Conservation (phyloP, 176 grass and related monocot species). For the Zea mays region Zm-B73-REFERENCE-NAM-5.0 NC_050099.1:176937001-176937500, state of each 20-base stretch:
- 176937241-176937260: slow-evolving; percentile 31
- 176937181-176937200: slow-evolving; percentile 32
- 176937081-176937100: too few relatives aligned
- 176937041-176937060: slow-evolving; percentile 59
- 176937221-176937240: not conserved
- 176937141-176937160: not conserved
- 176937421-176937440: not conserved
- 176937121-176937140: not conserved
- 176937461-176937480: slow-evolving; percentile 39
- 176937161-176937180: not conserved
- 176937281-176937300: slow-evolving; percentile 52
- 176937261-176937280: not conserved
- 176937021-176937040: not conserved
- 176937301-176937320: not conserved
- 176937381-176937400: slow-evolving; percentile 36
- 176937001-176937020: not conserved
- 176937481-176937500: slow-evolving; percentile 44
- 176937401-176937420: slow-evolving; percentile 32
- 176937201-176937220: slow-evolving; percentile 12
- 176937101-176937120: not conserved
- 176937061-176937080: slow-evolving; percentile 15
- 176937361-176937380: slow-evolving; percentile 25
- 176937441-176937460: not conserved
- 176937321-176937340: slow-evolving; percentile 31
- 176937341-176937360: not conserved